Percentiles rank a stretch among this genome's conserved stretches.
Evolutionary conservation across 2,329 filamentous ascomycete genomes (phyloP).

Genomic region (Nectriaceae sp.): DNA sequence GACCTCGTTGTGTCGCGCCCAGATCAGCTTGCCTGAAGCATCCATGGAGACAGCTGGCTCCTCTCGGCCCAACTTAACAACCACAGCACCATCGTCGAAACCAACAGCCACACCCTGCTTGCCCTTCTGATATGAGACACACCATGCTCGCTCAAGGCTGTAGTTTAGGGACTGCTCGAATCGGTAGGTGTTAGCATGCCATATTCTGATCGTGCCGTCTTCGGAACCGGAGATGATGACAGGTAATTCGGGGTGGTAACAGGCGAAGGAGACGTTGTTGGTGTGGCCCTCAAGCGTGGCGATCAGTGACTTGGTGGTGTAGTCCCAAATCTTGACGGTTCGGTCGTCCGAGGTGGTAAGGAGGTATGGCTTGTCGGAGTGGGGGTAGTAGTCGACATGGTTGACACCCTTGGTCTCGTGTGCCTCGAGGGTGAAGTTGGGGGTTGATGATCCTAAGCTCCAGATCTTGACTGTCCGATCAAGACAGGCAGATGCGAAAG

Average conservation of each 20-base stretch:
- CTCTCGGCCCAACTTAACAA: constrained; percentile 96
- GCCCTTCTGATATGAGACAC: constrained; percentile 91
- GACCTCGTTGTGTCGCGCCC: constrained; percentile 93
- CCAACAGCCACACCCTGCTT: constrained; percentile 94
- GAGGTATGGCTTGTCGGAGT: constrained; percentile 79
- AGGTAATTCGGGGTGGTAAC: constrained; percentile 94
- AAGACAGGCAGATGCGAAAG: constrained; percentile 87
- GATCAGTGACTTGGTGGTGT: constrained; percentile 96
- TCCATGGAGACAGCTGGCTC: constrained; percentile 99
- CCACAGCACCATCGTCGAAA: constrained; percentile 96
- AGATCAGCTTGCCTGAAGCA: constrained; percentile 90
- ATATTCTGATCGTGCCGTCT: constrained; percentile 96
- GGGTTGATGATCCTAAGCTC: constrained; percentile 89
- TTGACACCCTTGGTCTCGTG: constrained; percentile 98
- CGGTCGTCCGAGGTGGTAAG: constrained; percentile 95
- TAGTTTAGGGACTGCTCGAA: constrained; percentile 96
- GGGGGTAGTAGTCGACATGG: constrained; percentile 87
- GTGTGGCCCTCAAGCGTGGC: constrained; percentile 96
- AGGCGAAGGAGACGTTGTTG: constrained; percentile 97
- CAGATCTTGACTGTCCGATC: constrained; percentile 98
- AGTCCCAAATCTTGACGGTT: constrained; percentile 98
- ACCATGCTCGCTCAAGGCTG: constrained; percentile 94
- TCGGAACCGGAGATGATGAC: constrained; percentile 98
- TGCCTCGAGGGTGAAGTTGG: constrained; percentile 95
- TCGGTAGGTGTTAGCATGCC: constrained; percentile 97